Percentiles rank a stretch among this genome's conserved stretches.
Evolutionary conservation across 2,329 filamentous ascomycete genomes (phyloP).

Genomic region (Ceratocystis variospora): DNA sequence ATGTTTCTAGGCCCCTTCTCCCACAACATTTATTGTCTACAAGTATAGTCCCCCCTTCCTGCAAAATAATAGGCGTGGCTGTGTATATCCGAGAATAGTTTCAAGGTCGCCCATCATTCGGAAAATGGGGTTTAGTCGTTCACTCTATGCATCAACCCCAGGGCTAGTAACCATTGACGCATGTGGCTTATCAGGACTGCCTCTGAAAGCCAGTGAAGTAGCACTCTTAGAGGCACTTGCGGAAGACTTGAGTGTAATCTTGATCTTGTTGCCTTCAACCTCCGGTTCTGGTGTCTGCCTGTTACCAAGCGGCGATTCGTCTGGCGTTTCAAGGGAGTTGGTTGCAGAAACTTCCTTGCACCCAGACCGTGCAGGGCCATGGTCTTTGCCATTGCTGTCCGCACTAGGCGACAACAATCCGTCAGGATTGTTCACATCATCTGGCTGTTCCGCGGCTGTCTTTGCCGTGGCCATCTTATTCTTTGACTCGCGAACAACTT

Average conservation of each 20-base stretch:
- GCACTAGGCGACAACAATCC: conserved; percentile 16
- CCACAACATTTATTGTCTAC: not conserved
- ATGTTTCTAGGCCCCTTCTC: not conserved
- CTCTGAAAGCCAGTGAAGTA: conserved; percentile 43
- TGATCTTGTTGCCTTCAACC: conserved; percentile 7
- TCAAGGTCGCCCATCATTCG: not conserved
- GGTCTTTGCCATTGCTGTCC: conserved; percentile 12
- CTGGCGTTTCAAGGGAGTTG: conserved; percentile 14
- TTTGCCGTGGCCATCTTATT: conserved; percentile 35
- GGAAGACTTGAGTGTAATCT: conserved; percentile 20
- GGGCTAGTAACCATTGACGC: conserved; percentile 25
- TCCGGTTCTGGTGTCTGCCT: conserved; percentile 8
- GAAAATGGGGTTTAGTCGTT: conserved; percentile 2
- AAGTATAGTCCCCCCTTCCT: not conserved
- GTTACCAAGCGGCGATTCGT: conserved; percentile 15
- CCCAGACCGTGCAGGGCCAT: not conserved
- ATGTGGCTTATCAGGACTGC: conserved; percentile 45
- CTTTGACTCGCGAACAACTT: conserved; percentile 26
- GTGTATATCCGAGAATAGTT: not conserved
- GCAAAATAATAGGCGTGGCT: not conserved
- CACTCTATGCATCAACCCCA: conserved; percentile 21
- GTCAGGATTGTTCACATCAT: not conserved
- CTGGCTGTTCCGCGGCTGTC: conserved; percentile 37
- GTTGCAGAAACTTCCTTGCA: conserved; percentile 12
- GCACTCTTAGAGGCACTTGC: conserved; percentile 25